Base-by-base conservation (phyloP, 306 rosid genomes). In the Dalbergia cultrata region DNA sequence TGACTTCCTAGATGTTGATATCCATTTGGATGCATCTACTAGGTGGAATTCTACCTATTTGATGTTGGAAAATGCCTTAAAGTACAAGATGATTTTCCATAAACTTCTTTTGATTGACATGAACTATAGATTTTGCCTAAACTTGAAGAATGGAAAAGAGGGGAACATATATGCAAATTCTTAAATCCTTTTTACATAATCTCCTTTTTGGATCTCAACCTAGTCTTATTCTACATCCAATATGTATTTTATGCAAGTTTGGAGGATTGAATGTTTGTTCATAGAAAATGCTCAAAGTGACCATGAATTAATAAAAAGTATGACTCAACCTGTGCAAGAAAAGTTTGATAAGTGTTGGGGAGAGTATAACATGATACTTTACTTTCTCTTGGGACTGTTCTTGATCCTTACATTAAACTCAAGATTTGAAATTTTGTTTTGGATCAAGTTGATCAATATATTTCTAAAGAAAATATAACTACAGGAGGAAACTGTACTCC, bases 1-100 rank as follows among this genome's bases (percentile, higher is more conserved):
- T 43, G 1, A 9, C 6, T 12, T 43, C 0, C 0, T 0, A 0
- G 12, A 43, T 43, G 1, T 0, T 43, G 3, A 2, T 43, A 0
- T 7, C 0, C 1, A 2, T 9, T 43, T 43, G 11, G 47, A 43
- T 43, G 47, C 8, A 9, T 43, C 47, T 43, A 43, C 3, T 43
- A 43, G 47, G 47, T 43, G 10, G 47, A 43, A 43, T 9, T 43
- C 47, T 8, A 43, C 47, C 11, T 43, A 43, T 43, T 43, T 43
- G 47, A 43, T 43, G 10, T 43, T 43, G 47, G 47, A 43, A 43
- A 43, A 2, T 43, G 11, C 47, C 10, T 43, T 43, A 9, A 43
- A 43, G 12, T 43, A 43, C 10, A 2, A 43, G 11, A 2, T 43
- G 11, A 12, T 2, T 43, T 43, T 43, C 11, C 9, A 43, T 43